phyloP scores from a whole-genome alignment of 306 rosid species.

The peach (Prunus persica) region DNA sequence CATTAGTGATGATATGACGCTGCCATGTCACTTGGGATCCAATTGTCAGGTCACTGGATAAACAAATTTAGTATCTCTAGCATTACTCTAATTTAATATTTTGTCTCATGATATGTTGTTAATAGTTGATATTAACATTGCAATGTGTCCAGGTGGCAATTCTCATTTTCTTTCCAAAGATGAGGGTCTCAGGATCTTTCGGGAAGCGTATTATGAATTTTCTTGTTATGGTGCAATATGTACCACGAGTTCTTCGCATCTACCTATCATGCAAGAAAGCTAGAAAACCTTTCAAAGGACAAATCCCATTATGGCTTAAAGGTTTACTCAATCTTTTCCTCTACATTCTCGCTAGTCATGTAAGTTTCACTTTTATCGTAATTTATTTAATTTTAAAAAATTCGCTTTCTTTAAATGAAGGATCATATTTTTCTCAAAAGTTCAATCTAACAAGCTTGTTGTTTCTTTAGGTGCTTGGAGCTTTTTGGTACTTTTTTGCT shows the following conservation, averaged over 20 bases:
- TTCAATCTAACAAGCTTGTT: background rate
- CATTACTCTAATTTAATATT: too few species aligned
- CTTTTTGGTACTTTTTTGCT: constrained; percentile 15
- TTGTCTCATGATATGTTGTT: background rate
- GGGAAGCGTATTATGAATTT: constrained; percentile 15
- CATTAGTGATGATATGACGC: too few species aligned
- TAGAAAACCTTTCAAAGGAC: background rate
- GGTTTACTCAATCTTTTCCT: constrained; percentile 11
- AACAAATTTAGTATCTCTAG: too few species aligned
- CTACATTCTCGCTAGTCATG: constrained; percentile 10
- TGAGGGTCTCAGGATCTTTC: constrained; percentile 9
- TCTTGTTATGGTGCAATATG: constrained; percentile 5
- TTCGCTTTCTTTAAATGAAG: too few species aligned
- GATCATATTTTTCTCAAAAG: too few species aligned
- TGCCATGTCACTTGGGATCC: too few species aligned
- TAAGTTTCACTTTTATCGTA: background rate
- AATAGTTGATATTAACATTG: background rate
- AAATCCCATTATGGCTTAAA: background rate
- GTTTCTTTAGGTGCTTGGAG: constrained; percentile 17
- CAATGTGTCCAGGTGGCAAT: background rate
- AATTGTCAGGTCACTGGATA: too few species aligned
- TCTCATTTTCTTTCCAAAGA: constrained; percentile 12
- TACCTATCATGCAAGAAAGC: background rate
- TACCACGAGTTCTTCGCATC: constrained; percentile 13
- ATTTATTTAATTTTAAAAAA: background rate